Evolutionary conservation across 345 rosid genomes (phyloP).

Genomic region (Cardamine chenopodiifolia): DNA sequence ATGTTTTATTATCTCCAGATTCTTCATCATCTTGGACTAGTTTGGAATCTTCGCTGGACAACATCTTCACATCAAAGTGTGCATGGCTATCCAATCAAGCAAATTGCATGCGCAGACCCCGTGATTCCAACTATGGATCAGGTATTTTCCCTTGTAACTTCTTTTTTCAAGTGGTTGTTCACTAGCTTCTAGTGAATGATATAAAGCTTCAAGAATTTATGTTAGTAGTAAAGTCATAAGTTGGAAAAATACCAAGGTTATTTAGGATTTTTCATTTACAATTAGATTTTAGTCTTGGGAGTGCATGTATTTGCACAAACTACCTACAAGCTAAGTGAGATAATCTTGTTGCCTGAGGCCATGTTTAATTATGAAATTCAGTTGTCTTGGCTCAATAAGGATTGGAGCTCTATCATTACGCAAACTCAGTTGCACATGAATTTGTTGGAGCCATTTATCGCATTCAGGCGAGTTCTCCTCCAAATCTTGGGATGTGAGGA

Average conservation of each 20-base stretch:
- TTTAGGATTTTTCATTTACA: conserved; percentile 9
- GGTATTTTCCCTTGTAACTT: conserved; percentile 48
- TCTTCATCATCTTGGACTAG: conserved; percentile 82
- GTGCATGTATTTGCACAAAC: neutral
- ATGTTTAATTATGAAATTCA: conserved; percentile 46
- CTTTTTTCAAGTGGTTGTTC: conserved; percentile 15
- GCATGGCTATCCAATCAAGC: conserved; percentile 45
- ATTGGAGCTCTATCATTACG: conserved; percentile 73
- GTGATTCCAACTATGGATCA: conserved; percentile 63
- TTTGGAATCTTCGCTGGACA: conserved; percentile 87
- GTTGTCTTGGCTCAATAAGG: conserved; percentile 73
- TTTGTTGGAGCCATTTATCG: conserved; percentile 88
- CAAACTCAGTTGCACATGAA: conserved; percentile 85
- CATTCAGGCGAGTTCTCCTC: conserved; percentile 84
- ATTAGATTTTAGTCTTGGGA: conserved; percentile 14
- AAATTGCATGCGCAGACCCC: conserved; percentile 56
- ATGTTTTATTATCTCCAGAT: conserved; percentile 55
- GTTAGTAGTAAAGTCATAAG: conserved; percentile 8
- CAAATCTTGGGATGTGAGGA: conserved; percentile 71
- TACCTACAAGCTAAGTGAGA: conserved; percentile 17
- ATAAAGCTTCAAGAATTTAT: conserved; percentile 22
- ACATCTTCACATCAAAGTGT: conserved; percentile 48
- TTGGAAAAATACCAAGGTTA: neutral
- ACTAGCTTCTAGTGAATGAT: conserved; percentile 25
- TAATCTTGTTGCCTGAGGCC: conserved; percentile 29